Evolutionary conservation across 306 rosid species (phyloP).

Genomic region (Quercus ilex): DNA sequence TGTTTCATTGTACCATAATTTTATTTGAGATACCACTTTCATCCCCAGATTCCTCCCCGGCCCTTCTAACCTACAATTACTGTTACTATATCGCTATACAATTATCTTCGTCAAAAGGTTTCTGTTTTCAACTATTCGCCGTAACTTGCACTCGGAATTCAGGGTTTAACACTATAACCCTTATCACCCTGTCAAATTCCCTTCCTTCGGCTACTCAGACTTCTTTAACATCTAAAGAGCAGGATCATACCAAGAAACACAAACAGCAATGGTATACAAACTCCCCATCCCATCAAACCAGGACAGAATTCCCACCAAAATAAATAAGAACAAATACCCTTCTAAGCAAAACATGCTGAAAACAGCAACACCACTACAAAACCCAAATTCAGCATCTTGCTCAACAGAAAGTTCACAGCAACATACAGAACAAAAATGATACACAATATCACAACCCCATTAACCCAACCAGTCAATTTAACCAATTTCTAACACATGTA

Average conservation of each 20-base stretch:
- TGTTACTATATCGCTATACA: too few species aligned
- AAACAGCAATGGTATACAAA: not conserved
- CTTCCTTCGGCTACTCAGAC: too few species aligned
- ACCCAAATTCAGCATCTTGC: not conserved
- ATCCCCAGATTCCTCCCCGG: too few species aligned
- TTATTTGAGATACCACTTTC: too few species aligned
- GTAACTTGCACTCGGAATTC: too few species aligned
- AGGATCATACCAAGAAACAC: not conserved
- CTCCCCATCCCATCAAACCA: not conserved
- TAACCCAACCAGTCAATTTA: not conserved
- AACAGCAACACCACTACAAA: not conserved
- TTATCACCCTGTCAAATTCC: too few species aligned
- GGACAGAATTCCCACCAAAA: not conserved
- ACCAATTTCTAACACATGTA: not conserved
- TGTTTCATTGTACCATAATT: too few species aligned
- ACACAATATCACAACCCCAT: not conserved
- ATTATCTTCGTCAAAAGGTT: too few species aligned
- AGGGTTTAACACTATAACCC: too few species aligned
- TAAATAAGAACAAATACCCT: not conserved
- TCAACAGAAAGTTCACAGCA: not conserved
- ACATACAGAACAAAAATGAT: not conserved
- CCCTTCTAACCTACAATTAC: too few species aligned
- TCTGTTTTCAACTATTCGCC: too few species aligned
- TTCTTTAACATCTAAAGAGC: not conserved
- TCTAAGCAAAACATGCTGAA: not conserved